phyloP scores from a whole-genome alignment of 441 rosid genomes.

The Geranium incanum region DNA sequence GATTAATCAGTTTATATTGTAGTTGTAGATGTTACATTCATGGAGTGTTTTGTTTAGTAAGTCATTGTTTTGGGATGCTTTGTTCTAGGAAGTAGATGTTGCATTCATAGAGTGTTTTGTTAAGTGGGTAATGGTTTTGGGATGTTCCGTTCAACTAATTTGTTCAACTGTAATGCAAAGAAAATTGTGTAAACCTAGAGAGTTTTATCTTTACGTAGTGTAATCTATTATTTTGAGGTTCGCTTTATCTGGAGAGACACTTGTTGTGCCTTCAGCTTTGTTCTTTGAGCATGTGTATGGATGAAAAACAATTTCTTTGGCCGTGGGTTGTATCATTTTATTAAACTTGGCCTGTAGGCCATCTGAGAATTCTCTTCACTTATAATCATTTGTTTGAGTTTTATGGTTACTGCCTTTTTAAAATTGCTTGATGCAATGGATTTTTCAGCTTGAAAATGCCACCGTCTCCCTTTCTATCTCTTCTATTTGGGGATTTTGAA shows the following conservation, averaged over 20 bases:
- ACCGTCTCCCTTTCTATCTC: not conserved
- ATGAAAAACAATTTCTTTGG: too few species aligned
- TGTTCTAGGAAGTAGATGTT: not conserved
- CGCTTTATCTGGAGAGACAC: not conserved
- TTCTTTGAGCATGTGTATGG: too few species aligned
- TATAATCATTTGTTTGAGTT: not conserved
- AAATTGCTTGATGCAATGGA: not conserved
- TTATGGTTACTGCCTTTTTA: not conserved
- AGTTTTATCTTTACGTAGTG: not conserved
- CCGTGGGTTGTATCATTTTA: too few species aligned
- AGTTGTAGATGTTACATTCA: not conserved
- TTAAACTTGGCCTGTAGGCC: not conserved
- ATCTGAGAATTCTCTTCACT: not conserved
- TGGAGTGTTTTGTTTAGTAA: not conserved
- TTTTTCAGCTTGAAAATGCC: not conserved
- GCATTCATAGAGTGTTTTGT: not conserved
- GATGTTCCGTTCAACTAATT: not conserved
- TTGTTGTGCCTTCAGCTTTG: not conserved
- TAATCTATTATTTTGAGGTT: not conserved
- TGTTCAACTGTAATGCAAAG: not conserved
- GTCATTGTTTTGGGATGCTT: not conserved
- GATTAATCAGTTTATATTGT: not conserved
- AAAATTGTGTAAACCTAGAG: not conserved
- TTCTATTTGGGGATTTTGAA: not conserved
- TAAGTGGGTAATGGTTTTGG: not conserved